Conservation (phyloP, 371 early-diverging fungal genomes). For the Coemansia sp. region DNA sequence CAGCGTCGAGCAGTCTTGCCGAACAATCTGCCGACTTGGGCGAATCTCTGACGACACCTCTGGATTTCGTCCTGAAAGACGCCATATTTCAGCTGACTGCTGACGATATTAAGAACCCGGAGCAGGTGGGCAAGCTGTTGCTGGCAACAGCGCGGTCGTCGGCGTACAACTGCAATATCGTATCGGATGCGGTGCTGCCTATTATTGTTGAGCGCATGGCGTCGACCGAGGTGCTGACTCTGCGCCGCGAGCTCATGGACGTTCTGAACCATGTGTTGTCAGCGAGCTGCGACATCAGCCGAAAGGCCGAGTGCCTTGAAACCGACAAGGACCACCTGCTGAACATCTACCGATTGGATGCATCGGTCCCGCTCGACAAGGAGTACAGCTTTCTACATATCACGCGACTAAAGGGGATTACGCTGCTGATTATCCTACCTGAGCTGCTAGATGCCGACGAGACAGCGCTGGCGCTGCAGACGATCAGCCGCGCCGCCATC, state of each 20-base stretch:
- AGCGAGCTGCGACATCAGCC: conserved; percentile 38
- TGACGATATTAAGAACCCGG: conserved; percentile 45
- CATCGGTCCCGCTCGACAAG: conserved; percentile 53
- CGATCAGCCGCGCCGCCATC: conserved; percentile 38
- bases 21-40: conserved; percentile 10
- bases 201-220: conserved; percentile 33
- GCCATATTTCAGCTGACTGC: conserved; percentile 47
- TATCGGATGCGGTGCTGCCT: conserved; percentile 43
- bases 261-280: conserved; percentile 45
- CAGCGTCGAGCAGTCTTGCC: neutral
- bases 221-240: conserved; percentile 35
- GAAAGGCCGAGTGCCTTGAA: conserved; percentile 44
- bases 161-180: conserved; percentile 42
- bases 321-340: conserved; percentile 38
- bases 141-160: conserved; percentile 42
- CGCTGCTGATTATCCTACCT: conserved; percentile 62
- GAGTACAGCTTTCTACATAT: conserved; percentile 72
- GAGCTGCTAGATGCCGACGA: conserved; percentile 63
- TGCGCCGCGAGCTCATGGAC: conserved; percentile 48
- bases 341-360: conserved; percentile 40
- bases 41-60: conserved; percentile 24
- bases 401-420: conserved; percentile 67
- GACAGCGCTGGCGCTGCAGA: conserved; percentile 34
- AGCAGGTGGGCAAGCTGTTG: conserved; percentile 40
- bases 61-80: conserved; percentile 47